Conservation (phyloP, 2,329 filamentous ascomycete species). For the Exophiala oligosperma region DNA sequence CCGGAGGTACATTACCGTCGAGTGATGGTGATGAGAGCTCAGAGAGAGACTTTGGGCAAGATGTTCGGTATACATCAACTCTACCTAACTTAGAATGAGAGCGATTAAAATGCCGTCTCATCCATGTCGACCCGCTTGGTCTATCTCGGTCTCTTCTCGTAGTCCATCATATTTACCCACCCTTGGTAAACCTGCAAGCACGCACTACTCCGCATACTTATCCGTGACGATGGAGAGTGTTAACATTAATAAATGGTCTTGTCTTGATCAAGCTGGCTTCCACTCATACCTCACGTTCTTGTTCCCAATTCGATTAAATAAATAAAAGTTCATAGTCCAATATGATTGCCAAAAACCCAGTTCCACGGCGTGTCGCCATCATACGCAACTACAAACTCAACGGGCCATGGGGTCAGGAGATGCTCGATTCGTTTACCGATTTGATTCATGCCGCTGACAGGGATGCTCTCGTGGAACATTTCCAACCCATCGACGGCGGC, state of each 20-base stretch:
- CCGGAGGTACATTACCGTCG: too few relatives aligned
- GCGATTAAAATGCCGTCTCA: too few relatives aligned
- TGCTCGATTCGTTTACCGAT: constrained; percentile 6
- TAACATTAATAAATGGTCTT: too few relatives aligned
- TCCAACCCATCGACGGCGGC: constrained; percentile 10
- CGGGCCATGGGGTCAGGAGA: constrained; percentile 4
- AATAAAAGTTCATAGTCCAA: neutral
- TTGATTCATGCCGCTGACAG: neutral
- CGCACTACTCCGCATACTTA: neutral
- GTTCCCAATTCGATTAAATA: neutral
- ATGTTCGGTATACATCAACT: too few relatives aligned
- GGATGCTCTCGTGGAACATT: constrained; percentile 3
- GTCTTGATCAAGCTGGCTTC: too few relatives aligned
- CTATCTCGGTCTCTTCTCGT: too few relatives aligned
- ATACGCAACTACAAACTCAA: constrained; percentile 4
- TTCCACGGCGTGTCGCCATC: constrained; percentile 5
- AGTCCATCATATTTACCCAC: neutral
- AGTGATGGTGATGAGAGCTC: too few relatives aligned
- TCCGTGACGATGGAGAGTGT: neutral
- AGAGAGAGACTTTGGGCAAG: too few relatives aligned
- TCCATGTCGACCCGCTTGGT: too few relatives aligned
- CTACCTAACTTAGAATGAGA: too few relatives aligned
- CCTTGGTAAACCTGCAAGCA: neutral
- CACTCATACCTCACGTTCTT: neutral
- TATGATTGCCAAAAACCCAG: constrained; percentile 7